Percentiles rank a stretch among this genome's conserved stretches.
Evolutionary conservation across 1,284 basidiomycete genomes (phyloP).

Genomic region (Apiotrichum domesticum): DNA sequence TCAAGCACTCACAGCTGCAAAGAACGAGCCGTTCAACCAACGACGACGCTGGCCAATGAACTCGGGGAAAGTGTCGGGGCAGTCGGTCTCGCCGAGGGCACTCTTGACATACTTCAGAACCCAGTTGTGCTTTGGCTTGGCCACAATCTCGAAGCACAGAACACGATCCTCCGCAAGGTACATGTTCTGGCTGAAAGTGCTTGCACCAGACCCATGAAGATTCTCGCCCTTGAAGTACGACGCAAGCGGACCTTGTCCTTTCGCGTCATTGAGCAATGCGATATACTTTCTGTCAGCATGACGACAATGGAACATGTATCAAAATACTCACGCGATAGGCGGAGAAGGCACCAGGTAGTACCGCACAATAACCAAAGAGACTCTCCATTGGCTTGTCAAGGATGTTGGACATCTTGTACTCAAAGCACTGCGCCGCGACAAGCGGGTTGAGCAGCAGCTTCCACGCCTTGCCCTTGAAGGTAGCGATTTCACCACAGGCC

Average conservation of each 20-base stretch:
- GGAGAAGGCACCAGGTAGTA: constrained; percentile 80
- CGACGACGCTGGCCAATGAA: constrained; percentile 72
- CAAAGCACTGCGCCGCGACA: constrained; percentile 89
- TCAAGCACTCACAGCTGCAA: constrained; percentile 58
- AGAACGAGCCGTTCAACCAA: constrained; percentile 73
- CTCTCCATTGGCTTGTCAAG: constrained; percentile 92
- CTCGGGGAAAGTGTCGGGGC: constrained; percentile 87
- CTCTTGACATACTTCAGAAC: constrained; percentile 93
- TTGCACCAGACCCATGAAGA: constrained; percentile 79
- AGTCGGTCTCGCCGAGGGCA: constrained; percentile 93
- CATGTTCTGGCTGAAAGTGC: constrained; percentile 80
- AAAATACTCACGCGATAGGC: constrained; percentile 56
- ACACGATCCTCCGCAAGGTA: constrained; percentile 63
- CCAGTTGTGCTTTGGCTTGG: constrained; percentile 85
- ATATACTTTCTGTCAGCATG: constrained; percentile 28
- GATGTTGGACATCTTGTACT: constrained; percentile 83
- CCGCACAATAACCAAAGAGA: constrained; percentile 83
- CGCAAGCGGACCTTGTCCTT: constrained; percentile 79
- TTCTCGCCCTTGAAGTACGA: constrained; percentile 98
- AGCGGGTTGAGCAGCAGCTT: constrained; percentile 72
- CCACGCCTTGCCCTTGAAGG: constrained; percentile 87
- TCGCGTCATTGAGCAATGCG: constrained; percentile 68
- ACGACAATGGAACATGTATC: too few relatives aligned
- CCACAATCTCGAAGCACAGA: constrained; percentile 92
- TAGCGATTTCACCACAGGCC: constrained; percentile 90